Evolutionary conservation across 441 rosid species (phyloP), one percentile per base, ranked within the genome.

Genomic region (Pelargonium citronellum): DNA sequence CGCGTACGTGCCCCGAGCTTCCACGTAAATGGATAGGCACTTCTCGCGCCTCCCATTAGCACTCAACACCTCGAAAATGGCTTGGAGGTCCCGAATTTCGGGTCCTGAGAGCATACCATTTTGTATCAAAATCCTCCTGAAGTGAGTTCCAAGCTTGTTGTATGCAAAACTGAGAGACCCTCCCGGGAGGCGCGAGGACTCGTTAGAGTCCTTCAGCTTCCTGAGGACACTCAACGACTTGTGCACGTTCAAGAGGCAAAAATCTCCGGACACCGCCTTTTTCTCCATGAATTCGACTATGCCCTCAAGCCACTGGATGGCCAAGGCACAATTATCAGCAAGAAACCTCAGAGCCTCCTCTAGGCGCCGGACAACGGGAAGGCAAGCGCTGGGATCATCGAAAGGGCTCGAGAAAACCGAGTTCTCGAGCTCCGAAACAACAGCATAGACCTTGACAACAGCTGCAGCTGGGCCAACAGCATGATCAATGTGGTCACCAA

Each of bases 221-320:
- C 43, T 76, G 15, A 90, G 77, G 69, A 83, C 81, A 11, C 71
- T 49, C 24, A 87, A 69, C 0, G 80, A 82, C 75, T 69, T 83
- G 71, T 73, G 80, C 72, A 90, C 77, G 10, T 81, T 81, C 11
- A 64, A 58, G 66, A 74, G 24, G 67, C 85, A 86, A 30, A 66
- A 68, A 63, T 81, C 81, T 37, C 82, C 72, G 55, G 71, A 66
- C 64, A 76, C 79, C 7, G 65, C 68, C 46, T 78, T 81, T 12
- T 83, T 88, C 69, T 83, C 75, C 27, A 87, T 49, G 69, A 81
- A 82, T 64, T 83, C 79, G 6, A 78, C 74, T 10, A 84, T 76
- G 2, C 82, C 89, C 78, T 85, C 77, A 71, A 91, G 51, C 96
- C 98, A 93, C 46, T 70, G 88, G 73, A 87, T 81, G 34, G 92